Evolutionary conservation across 1,284 basidiomycete genomes (phyloP).

Genomic region (Coriolopsis trogii): DNA sequence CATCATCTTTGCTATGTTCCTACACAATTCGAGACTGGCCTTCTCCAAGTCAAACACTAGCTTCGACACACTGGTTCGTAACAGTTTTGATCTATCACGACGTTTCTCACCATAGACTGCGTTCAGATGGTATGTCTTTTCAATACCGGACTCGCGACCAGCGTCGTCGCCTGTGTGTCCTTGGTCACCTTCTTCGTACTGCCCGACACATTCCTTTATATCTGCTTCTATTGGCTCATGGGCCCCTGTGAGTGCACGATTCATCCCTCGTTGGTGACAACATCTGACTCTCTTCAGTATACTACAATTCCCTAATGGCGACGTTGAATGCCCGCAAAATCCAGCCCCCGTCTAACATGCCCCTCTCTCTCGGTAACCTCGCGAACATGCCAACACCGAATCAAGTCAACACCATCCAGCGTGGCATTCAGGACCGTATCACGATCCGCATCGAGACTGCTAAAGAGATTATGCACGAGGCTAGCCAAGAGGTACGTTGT

Average conservation of each 20-base stretch:
- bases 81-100: too few species aligned
- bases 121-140: too few species aligned
- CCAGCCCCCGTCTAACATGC: constrained; percentile 40
- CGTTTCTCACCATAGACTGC: too few species aligned
- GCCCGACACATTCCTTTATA: constrained; percentile 55
- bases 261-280: constrained; percentile 1
- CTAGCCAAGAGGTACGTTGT: neutral
- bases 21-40: constrained; percentile 52
- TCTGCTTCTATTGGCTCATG: constrained; percentile 58
- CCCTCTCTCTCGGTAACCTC: constrained; percentile 50
- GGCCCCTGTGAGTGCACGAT: constrained; percentile 42
- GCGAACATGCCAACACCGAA: too few species aligned
- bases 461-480: neutral
- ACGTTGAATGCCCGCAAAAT: constrained; percentile 57
- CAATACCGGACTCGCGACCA: constrained; percentile 1
- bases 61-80: constrained; percentile 53
- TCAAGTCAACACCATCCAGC: too few species aligned
- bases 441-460: constrained; percentile 5
- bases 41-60: constrained; percentile 61
- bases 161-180: constrained; percentile 55
- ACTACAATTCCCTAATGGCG: constrained; percentile 56
- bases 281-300: constrained; percentile 37
- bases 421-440: neutral
- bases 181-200: constrained; percentile 51
- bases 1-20: constrained; percentile 47